Evolutionary conservation across 306 rosid species (phyloP), one percentile per base, ranked within the genome.

Genomic region (Prunus mume): DNA sequence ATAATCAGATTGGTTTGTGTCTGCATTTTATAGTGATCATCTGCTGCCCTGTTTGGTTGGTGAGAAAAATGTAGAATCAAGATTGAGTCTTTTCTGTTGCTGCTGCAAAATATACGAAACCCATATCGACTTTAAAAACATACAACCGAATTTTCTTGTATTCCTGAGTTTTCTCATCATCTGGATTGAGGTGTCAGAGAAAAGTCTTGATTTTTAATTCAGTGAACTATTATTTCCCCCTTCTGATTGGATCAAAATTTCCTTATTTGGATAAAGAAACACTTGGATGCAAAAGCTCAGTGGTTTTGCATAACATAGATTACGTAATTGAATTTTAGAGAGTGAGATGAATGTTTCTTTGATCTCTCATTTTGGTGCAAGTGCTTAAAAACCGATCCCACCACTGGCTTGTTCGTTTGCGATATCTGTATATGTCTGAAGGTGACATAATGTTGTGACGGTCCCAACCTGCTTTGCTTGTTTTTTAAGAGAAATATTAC

Each of bases 151-250:
- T n/a, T 38, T 19, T 19, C 17, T 38, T 41, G 17, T 18, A 18
- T 65, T 65, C 6, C 14, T 19, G 61, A 57, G 55, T 45, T 72
- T 72, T 72, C 66, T 55, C 65, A 52, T 25, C 50, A 52, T 19
- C 15, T 41, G 50, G 27, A 49, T 19, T 9, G 32, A 54, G 17
- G 72, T 43, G 30, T 50, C 20, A 15, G 56, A 49, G 60, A n/a
- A 73, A 58, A 62, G 12, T 60, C 61, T 20, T 73, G 18, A 3
- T 24, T 60, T 73, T 74, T 14, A 5, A 18, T 13, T 62, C 57
- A 25, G 12, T 27, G 11, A 25, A 7, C 14, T 38, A 9, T 3
- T 28, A 56, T 41, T 9, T 27, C 1, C 41, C 22, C 15, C 25
- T 11, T 61, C 18, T 47, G 45, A 25, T 49, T 69, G n/a, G 25